Evolutionary conservation across 225 moss, liverwort and hornwort species (phyloP), one percentile per base, ranked within the genome.

Genomic region (Physcomitrellopsis africana): DNA sequence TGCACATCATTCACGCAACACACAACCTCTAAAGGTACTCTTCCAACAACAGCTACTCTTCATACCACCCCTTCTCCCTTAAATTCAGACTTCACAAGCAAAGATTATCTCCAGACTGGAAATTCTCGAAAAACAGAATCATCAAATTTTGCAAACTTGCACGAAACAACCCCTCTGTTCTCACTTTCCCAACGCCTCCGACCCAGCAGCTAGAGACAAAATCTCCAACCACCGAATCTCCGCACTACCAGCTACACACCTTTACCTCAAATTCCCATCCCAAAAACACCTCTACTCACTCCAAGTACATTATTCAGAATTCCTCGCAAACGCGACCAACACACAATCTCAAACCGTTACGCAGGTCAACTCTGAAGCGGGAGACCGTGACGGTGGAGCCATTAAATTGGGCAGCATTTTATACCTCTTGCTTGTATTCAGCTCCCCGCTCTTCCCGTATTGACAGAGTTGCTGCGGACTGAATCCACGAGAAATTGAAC

Each of bases 121-220:
- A 12, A 15, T 32, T 57, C 67, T 20, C 63, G 8, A 24, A 14
- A 5, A 57, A 14, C 16, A 44, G 59, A 3, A 56, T 5, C 55
- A 72, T 8, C 26, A 47, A 54, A 20, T 10, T 26, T 15, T n/a
- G 8, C 68, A 19, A 0, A 63, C 63, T 18, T 24, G 27, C 41
- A 27, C 20, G 60, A 27, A 17, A 49, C 13, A 9, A 60, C 41
- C 26, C 24, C 70, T 68, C 49, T 23, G 14, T 62, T 58, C 68
- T 51, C 27, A 52, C 67, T 32, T 57, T 44, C 64, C n/a, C 65
- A 10, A 26, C 59, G 60, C 3, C 51, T 24, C 60, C 18, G 1
- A 76, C 52, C 72, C 37, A 48, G 69, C 51, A 63, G 68, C 68
- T 32, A 55, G 42, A 62, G 48, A 0, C 23, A 48, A 8, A 29